These are phyloP conservation scores for Diaporthe aspalathi DNA, from an alignment of 2,329 filamentous ascomycete genomes.

Conservation along the genomic window DNA sequence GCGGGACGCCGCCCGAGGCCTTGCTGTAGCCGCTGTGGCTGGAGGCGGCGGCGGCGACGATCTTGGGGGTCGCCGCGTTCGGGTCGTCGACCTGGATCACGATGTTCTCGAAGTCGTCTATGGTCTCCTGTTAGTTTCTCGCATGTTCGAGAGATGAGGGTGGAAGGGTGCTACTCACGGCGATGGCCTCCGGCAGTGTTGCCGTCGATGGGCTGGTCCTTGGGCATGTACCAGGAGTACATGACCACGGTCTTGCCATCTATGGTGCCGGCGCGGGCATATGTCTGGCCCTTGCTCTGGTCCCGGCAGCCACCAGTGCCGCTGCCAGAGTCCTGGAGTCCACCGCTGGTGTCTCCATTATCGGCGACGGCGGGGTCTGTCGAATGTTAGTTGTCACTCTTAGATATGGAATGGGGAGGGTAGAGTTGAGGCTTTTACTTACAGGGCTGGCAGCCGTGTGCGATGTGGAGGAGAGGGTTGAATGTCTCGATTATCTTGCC, in stretches of 20 bases:
- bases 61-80: slow-evolving; percentile 40
- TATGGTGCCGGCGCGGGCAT: slow-evolving; percentile 46
- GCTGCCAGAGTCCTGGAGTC: slow-evolving; percentile 47
- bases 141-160: too few relatives aligned
- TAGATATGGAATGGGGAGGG: neutral
- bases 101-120: slow-evolving; percentile 51
- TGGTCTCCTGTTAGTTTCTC: neutral
- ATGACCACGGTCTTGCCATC: slow-evolving; percentile 50
- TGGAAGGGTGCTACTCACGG: slow-evolving; percentile 24
- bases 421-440: neutral
- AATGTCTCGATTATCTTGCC: slow-evolving; percentile 40
- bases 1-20: slow-evolving; percentile 39
- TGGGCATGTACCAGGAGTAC: slow-evolving; percentile 58
- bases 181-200: slow-evolving; percentile 49
- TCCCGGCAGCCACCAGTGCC: slow-evolving; percentile 47
- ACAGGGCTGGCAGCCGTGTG: slow-evolving; percentile 44
- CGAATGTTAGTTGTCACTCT: neutral
- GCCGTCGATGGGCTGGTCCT: slow-evolving; percentile 51
- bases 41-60: slow-evolving; percentile 51
- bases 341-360: slow-evolving; percentile 44
- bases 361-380: slow-evolving; percentile 3
- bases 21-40: slow-evolving; percentile 50
- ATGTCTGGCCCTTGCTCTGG: slow-evolving; percentile 49
- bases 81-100: slow-evolving; percentile 48
- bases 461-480: slow-evolving; percentile 43